phyloP scores from a whole-genome alignment of 1,139 yeast genomes.

The Candida sp. region DNA sequence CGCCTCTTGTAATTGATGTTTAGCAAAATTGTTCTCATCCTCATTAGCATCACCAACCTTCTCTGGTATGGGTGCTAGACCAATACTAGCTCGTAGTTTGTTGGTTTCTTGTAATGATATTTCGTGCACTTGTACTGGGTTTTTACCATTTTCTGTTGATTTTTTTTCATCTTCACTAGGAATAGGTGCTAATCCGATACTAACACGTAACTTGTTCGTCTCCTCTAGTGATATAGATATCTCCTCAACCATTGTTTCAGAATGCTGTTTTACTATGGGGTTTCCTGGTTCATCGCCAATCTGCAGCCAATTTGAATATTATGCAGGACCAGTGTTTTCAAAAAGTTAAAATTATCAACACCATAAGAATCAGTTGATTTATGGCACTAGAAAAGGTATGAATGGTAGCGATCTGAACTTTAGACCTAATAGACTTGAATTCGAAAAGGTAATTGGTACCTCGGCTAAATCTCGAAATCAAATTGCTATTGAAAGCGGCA shows the following conservation, averaged over 20 bases:
- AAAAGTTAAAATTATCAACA: neutral
- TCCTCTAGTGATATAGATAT: conserved; percentile 34
- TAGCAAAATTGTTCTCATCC: conserved; percentile 13
- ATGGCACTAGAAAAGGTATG: neutral
- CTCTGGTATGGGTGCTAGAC: conserved; percentile 42
- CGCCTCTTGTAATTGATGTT: conserved; percentile 9
- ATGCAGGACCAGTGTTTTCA: conserved; percentile 2
- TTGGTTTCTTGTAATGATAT: conserved; percentile 54
- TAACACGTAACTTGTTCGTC: conserved; percentile 32
- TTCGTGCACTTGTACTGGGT: conserved; percentile 6
- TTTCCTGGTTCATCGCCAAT: neutral
- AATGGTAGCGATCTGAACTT: neutral
- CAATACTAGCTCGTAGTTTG: conserved; percentile 43
- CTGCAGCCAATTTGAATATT: neutral
- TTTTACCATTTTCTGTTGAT: neutral
- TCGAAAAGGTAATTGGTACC: conserved; percentile 25
- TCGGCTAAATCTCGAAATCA: conserved; percentile 28
- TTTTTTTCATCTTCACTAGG: conserved; percentile 11
- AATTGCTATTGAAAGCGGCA: conserved; percentile 35
- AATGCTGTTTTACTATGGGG: neutral
- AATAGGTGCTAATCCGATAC: conserved; percentile 29
- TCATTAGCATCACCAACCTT: conserved; percentile 1
- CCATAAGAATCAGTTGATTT: neutral
- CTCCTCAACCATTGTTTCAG: conserved; percentile 17
- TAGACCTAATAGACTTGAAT: neutral